Evolutionary conservation across 805 yeast species (phyloP).

Genomic region (Starmerella geochares): DNA sequence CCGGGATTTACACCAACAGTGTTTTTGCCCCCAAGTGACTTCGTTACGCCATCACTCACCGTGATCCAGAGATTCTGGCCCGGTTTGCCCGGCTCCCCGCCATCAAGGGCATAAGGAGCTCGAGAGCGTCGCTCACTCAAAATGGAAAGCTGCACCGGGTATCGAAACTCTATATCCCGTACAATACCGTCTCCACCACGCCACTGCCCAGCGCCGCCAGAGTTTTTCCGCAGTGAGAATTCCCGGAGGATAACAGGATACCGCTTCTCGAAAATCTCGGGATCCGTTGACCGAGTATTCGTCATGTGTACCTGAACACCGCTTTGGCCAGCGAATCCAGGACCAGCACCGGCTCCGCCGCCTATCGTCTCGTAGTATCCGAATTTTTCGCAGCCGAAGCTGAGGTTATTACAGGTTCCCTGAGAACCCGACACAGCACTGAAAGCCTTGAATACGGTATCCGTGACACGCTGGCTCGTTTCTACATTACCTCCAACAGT

Average conservation of each 20-base stretch:
- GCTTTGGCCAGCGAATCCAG: constrained; percentile 72
- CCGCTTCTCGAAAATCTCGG: constrained; percentile 77
- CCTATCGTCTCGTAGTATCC: constrained; percentile 93
- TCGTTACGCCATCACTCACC: constrained; percentile 24
- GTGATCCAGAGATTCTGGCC: constrained; percentile 49
- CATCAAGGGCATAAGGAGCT: constrained; percentile 78
- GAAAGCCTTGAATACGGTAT: constrained; percentile 77
- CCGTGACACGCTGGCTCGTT: constrained; percentile 88
- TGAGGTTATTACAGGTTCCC: constrained; percentile 89
- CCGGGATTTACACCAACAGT: constrained; percentile 49
- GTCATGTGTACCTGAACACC: constrained; percentile 95
- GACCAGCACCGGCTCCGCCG: constrained; percentile 92
- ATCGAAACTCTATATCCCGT: constrained; percentile 72
- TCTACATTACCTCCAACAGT: constrained; percentile 93
- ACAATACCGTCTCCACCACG: constrained; percentile 80
- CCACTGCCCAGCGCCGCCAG: constrained; percentile 72
- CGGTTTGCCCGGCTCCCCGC: constrained; percentile 66
- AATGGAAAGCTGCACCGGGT: constrained; percentile 65
- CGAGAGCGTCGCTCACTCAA: constrained; percentile 74
- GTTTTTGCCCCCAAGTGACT: constrained; percentile 58
- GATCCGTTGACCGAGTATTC: constrained; percentile 84
- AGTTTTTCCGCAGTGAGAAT: constrained; percentile 55
- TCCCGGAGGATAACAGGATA: constrained; percentile 73
- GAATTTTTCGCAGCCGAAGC: constrained; percentile 55
- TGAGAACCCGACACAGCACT: constrained; percentile 89